Evolutionary conservation across 2,329 filamentous ascomycete species (phyloP).

Genomic region (Fusarium palustre): DNA sequence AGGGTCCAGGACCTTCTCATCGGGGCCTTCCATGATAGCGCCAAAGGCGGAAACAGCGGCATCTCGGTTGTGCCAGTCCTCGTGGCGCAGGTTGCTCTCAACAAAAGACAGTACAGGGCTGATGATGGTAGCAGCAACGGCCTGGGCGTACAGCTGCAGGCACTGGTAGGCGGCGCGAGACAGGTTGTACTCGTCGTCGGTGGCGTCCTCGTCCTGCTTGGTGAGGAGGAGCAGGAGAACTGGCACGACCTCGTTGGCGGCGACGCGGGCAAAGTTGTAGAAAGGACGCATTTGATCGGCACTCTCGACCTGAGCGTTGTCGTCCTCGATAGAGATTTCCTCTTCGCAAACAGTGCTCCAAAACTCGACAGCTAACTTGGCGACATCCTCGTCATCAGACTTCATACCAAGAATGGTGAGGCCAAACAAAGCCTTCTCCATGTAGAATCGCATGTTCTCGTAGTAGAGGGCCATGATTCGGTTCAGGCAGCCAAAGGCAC

Average conservation of each 20-base stretch:
- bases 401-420: slow-evolving; percentile 99
- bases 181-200: slow-evolving; percentile 97
- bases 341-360: slow-evolving; percentile 99
- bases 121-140: slow-evolving; percentile 86
- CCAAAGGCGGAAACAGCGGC: slow-evolving; percentile 97
- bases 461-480: slow-evolving; percentile 99
- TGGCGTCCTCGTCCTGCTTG: slow-evolving; percentile 97
- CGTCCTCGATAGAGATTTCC: slow-evolving; percentile 97
- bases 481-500: slow-evolving; percentile 96
- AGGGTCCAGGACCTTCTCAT: slow-evolving; percentile 90
- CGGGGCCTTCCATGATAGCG: slow-evolving; percentile 98
- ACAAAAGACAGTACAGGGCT: slow-evolving; percentile 90
- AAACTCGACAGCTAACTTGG: slow-evolving; percentile 98
- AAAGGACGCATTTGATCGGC: slow-evolving; percentile 88
- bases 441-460: slow-evolving; percentile 99
- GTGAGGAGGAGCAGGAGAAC: slow-evolving; percentile 89
- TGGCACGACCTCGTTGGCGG: slow-evolving; percentile 92
- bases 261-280: slow-evolving; percentile 95
- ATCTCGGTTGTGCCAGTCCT: slow-evolving; percentile 95
- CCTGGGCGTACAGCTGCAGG: slow-evolving; percentile 93
- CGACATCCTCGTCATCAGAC: slow-evolving; percentile 95
- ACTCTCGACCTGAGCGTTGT: slow-evolving; percentile 82
- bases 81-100: slow-evolving; percentile 86
- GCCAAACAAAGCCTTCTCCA: slow-evolving; percentile 99
- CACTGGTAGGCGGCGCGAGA: slow-evolving; percentile 96